Evolutionary conservation across 2,329 filamentous ascomycete species (phyloP).

Genomic region (Penicillium sp.): DNA sequence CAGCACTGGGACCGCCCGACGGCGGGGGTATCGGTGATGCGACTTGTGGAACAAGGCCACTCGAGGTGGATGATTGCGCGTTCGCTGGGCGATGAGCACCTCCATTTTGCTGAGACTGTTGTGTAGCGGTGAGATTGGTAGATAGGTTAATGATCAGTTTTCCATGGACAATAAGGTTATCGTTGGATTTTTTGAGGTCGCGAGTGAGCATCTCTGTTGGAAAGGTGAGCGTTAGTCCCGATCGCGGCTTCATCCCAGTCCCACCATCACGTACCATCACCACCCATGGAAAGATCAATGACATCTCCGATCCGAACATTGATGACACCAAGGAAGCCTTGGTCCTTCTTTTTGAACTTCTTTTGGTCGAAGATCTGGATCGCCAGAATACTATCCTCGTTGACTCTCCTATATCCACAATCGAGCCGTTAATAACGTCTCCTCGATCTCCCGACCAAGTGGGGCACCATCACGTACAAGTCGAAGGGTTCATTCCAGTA

Average conservation of each 20-base stretch:
- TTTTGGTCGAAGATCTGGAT: slow-evolving; percentile 99
- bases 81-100: slow-evolving; percentile 31
- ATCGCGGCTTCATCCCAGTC: slow-evolving; percentile 2
- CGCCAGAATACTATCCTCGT: slow-evolving; percentile 92
- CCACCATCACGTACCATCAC: slow-evolving; percentile 70
- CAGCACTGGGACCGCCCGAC: slow-evolving; percentile 27
- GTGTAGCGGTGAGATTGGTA: slow-evolving; percentile 76
- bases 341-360: slow-evolving; percentile 99
- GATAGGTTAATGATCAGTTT: slow-evolving; percentile 97
- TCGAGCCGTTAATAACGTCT: slow-evolving; percentile 12
- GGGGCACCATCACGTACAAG: slow-evolving; percentile 64
- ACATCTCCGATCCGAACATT: slow-evolving; percentile 95
- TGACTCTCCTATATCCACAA: slow-evolving; percentile 66
- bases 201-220: slow-evolving; percentile 87
- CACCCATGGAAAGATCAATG: slow-evolving; percentile 83
- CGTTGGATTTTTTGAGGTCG: slow-evolving; percentile 95
- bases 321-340: slow-evolving; percentile 96
- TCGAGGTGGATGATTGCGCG: slow-evolving; percentile 36
- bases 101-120: slow-evolving; percentile 54
- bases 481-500: slow-evolving; percentile 99
- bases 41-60: slow-evolving; percentile 40
- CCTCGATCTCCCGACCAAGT: not conserved
- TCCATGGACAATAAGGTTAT: slow-evolving; percentile 95
- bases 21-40: slow-evolving; percentile 27
- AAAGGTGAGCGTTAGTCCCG: slow-evolving; percentile 17